phyloP scores from a whole-genome alignment of 192 early-diverging fungal species.

The Jimgerdemannia lactiflua region DNA sequence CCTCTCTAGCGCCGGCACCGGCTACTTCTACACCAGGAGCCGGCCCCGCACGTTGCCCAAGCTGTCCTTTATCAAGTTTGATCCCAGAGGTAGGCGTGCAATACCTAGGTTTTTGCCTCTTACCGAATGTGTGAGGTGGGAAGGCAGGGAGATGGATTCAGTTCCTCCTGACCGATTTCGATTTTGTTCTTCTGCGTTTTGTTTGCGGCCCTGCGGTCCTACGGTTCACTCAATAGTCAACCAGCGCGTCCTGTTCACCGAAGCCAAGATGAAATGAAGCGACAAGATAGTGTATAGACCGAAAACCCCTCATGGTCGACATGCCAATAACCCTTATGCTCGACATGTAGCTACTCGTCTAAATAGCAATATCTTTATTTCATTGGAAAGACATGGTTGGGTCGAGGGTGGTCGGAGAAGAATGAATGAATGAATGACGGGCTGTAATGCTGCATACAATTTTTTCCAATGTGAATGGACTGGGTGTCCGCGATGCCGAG shows the following conservation, averaged over 20 bases:
- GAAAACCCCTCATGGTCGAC: no score
- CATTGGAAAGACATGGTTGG: no score
- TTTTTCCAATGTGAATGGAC: no score
- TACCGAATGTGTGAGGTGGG: background rate
- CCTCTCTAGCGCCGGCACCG: constrained; percentile 86
- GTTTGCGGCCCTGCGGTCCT: background rate
- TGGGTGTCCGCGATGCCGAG: no score
- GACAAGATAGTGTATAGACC: no score
- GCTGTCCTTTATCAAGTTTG: constrained; percentile 90
- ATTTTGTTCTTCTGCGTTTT: background rate
- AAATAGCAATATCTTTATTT: no score
- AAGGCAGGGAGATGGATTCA: background rate
- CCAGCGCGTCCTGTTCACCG: constrained; percentile 84
- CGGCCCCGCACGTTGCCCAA: constrained; percentile 78
- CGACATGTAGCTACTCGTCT: no score
- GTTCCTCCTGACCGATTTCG: background rate
- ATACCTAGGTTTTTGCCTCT: background rate
- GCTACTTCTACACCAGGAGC: constrained; percentile 85
- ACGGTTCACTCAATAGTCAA: constrained; percentile 68
- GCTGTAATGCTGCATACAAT: no score
- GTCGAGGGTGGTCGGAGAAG: no score
- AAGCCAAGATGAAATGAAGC: constrained; percentile 71
- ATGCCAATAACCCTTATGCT: no score
- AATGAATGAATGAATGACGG: no score
- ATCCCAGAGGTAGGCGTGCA: constrained; percentile 69